Percentiles rank a stretch among this genome's conserved stretches.
Conservation (phyloP, 768 basidiomycete genomes). For the Hygrophoropsis aurantiaca region DNA sequence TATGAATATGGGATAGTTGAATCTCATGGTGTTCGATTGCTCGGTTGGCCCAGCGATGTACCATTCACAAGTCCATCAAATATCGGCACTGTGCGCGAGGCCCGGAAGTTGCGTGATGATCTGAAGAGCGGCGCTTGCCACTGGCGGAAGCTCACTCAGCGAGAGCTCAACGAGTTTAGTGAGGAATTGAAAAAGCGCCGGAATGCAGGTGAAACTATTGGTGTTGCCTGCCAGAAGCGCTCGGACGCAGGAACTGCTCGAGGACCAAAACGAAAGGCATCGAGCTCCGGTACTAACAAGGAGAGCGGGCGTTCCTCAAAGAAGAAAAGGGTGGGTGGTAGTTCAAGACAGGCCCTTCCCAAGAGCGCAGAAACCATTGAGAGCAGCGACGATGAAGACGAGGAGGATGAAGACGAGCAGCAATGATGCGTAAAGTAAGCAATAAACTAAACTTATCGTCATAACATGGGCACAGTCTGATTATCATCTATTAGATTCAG, state of each 20-base stretch:
- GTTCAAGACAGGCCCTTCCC: too few species aligned
- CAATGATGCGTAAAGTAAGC: too few species aligned
- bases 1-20: constrained; percentile 12
- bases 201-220: not conserved
- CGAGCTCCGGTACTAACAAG: too few species aligned
- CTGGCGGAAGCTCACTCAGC: not conserved
- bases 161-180: not conserved
- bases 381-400: too few species aligned
- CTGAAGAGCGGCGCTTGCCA: not conserved
- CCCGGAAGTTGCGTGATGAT: constrained; percentile 5
- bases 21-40: constrained; percentile 9
- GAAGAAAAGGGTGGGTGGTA: too few species aligned
- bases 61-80: constrained; percentile 4
- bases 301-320: too few species aligned
- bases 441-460: too few species aligned
- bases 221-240: not conserved
- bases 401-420: too few species aligned
- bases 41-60: constrained; percentile 14
- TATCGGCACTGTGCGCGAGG: constrained; percentile 4
- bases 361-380: too few species aligned
- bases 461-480: too few species aligned
- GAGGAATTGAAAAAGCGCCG: not conserved
- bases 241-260: constrained; percentile 1
- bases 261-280: too few species aligned
- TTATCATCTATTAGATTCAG: too few species aligned